A percentile compares a stretch with the other conserved stretches of the same genome.
Evolutionary conservation across 805 yeast species (phyloP).

Genomic region (Schwanniomyces sp.): DNA sequence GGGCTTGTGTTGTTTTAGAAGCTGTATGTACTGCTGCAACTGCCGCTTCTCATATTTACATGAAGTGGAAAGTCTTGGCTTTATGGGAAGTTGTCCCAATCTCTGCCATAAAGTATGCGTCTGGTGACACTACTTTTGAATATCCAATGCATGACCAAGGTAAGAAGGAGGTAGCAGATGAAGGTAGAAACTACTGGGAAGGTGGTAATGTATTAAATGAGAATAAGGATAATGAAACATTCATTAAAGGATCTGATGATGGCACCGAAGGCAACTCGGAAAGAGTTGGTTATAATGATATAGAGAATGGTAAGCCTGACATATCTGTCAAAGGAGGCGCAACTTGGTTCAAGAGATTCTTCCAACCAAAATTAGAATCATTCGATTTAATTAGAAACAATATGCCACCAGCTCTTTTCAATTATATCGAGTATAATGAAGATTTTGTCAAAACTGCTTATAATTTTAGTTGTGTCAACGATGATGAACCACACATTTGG

Average conservation of each 20-base stretch:
- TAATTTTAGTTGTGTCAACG: constrained; percentile 57
- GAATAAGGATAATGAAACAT: constrained; percentile 11
- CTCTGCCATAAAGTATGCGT: constrained; percentile 53
- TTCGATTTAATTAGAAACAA: constrained; percentile 44
- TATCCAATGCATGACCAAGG: constrained; percentile 73
- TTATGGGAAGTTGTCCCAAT: constrained; percentile 69
- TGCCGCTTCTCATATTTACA: constrained; percentile 56
- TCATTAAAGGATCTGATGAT: constrained; percentile 1
- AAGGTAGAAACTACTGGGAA: constrained; percentile 50
- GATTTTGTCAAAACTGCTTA: constrained; percentile 46
- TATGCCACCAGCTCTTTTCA: constrained; percentile 43
- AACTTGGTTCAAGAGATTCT: constrained; percentile 38
- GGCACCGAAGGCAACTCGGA: constrained; percentile 1
- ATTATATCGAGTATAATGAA: constrained; percentile 40
- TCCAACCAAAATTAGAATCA: constrained; percentile 48
- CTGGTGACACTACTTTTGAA: constrained; percentile 39
- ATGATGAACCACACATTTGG: constrained; percentile 66
- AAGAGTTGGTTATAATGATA: not conserved
- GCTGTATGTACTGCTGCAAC: constrained; percentile 59
- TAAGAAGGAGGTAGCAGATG: constrained; percentile 49
- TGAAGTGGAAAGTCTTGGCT: constrained; percentile 60
- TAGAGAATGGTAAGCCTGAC: constrained; percentile 1
- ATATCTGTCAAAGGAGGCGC: constrained; percentile 17
- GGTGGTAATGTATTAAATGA: constrained; percentile 37
- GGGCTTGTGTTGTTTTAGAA: constrained; percentile 77